phyloP scores from a whole-genome alignment of 192 early-diverging fungal species.

The Pecoramyces ruminantium region DNA sequence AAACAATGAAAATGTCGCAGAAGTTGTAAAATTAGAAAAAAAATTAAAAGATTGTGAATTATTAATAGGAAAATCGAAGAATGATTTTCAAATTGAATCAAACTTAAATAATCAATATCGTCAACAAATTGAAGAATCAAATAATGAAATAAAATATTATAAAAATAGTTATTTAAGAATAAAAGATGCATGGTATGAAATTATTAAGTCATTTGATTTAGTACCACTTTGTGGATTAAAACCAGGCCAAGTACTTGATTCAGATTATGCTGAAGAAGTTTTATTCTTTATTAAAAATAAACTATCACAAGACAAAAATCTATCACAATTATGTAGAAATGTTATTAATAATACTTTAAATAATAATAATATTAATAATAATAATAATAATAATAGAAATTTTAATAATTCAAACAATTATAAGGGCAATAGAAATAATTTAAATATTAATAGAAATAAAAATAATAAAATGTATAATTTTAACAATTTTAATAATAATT shows the following conservation, averaged over 20 bases:
- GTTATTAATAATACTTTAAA: neutral
- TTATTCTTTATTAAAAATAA: neutral
- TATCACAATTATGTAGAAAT: neutral
- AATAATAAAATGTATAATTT: neutral
- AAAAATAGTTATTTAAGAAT: neutral
- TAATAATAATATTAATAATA: neutral
- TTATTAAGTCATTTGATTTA: neutral
- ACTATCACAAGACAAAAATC: neutral
- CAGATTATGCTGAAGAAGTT: neutral
- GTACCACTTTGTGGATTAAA: neutral
- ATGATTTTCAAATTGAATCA: neutral
- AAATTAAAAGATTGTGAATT: neutral
- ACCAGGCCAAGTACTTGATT: neutral
- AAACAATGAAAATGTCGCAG: neutral
- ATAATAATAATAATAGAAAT: neutral
- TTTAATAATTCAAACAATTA: neutral
- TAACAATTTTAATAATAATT: neutral
- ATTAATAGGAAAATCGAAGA: neutral
- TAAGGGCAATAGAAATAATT: neutral
- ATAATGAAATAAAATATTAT: neutral
- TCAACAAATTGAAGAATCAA: neutral
- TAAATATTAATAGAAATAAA: neutral
- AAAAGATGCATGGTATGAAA: neutral
- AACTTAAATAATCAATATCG: neutral
- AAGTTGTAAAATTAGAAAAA: neutral